These are phyloP conservation scores for Skeletonema costatum DNA, from an alignment of 108 stramenopile species.

Conservation along the genomic window DNA sequence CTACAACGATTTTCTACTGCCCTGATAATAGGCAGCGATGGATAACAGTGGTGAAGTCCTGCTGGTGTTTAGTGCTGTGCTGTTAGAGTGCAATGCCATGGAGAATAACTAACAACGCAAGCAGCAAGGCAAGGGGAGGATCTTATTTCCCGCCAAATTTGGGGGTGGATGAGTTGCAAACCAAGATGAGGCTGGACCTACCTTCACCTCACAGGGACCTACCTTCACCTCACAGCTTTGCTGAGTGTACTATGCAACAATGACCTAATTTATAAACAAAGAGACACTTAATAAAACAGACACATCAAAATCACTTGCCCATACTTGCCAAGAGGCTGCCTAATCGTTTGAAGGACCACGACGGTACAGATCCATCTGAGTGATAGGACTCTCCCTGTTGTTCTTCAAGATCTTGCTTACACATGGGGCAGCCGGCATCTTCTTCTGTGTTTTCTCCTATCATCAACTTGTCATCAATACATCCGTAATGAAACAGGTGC, in stretches of 20 bases:
- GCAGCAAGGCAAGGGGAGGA: no score
- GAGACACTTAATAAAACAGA: not conserved
- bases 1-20: no score
- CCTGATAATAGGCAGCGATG: no score
- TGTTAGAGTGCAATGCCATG: no score
- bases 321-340: constrained; percentile 22
- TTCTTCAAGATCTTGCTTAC: constrained; percentile 50
- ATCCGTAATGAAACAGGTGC: constrained; percentile 83
- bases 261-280: not conserved
- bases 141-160: no score
- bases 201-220: no score
- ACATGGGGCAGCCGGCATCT: constrained; percentile 76
- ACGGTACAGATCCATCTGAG: constrained; percentile 63
- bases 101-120: no score
- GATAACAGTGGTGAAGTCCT: no score
- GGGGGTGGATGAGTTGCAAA: no score
- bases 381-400: constrained; percentile 3
- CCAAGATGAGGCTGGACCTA: no score
- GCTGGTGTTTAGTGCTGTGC: no score
- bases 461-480: constrained; percentile 82
- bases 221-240: no score
- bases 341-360: constrained; percentile 67
- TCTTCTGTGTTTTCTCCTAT: constrained; percentile 56
- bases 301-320: not conserved
- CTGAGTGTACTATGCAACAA: not conserved